Base-by-base conservation (phyloP, 257 asterid species). In the Capsicum pubescens region DNA sequence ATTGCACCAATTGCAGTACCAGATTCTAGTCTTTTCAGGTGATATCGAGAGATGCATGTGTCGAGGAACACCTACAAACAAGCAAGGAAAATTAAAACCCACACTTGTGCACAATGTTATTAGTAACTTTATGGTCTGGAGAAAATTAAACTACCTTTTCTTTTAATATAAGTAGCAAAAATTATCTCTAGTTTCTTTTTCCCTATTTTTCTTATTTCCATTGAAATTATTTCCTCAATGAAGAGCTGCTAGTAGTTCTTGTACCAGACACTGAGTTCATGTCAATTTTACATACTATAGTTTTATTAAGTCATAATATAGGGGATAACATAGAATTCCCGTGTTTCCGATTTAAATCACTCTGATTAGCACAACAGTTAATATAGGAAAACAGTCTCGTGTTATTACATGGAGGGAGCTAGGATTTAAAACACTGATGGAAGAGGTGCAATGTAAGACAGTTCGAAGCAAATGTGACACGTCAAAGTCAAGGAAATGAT, bases 1-100 rank as follows among this genome's bases (percentile, higher is more conserved):
- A 96, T 94, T 70, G 97, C 98, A 87, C 98, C 99, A 77, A 96
- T 90, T 17, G 99, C 98, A 86, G 98, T 93, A 84, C 99, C 99
- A 50, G 90, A 66, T 91, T 92, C 98, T 19, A 96, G 85, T 89
- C 83, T 92, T 90, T 96, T 96, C 14, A 90, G 87, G 86, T 90
- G 92, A 89, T 93, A 96, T 63, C 98, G 95, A 86, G 92, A 89
- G 87, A 93, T 89, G 91, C 99, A 94, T 79, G 91, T 90, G 64
- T 90, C 88, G 81, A 96, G 80, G 89, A 96, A 96, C 60, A 92
- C 98, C 99, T 96, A 87, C 48, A 71, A 81, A 71, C 59, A 68
- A 50, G 61, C 26, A 76, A 54, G 81, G 4, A 52, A 76, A 13
- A 76, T 21, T 54, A 52, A 76, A 76, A 52, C 9, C 80, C 19